Evolutionary conservation across 208 protist species (phyloP).

Genomic region (Acanthamoeba quina): DNA sequence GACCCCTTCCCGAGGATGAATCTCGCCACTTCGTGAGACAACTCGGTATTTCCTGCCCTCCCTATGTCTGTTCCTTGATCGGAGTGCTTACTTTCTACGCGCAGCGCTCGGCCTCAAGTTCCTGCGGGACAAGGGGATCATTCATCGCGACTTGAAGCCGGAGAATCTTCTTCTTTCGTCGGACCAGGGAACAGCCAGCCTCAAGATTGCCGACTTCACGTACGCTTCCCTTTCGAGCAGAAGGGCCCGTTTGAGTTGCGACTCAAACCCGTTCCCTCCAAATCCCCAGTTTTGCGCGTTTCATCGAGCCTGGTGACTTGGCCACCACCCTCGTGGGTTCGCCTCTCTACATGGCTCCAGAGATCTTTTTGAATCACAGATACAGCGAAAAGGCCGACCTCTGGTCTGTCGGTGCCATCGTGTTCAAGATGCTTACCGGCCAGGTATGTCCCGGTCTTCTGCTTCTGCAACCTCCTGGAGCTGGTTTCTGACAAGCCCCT

Average conservation of each 20-base stretch:
- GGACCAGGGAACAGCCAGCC: not conserved
- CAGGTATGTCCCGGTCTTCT: not conserved
- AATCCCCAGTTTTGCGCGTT: constrained; percentile 62
- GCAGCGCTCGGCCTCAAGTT: constrained; percentile 68
- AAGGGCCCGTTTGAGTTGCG: not conserved
- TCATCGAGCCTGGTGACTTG: constrained; percentile 66
- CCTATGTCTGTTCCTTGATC: not conserved
- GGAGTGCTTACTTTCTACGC: not conserved
- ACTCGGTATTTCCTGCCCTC: not conserved
- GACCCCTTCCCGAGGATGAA: constrained; percentile 7
- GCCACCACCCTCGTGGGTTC: constrained; percentile 56
- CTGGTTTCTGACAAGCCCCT: not conserved
- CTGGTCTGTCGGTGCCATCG: constrained; percentile 56
- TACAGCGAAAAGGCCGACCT: constrained; percentile 73
- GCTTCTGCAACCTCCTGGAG: not conserved
- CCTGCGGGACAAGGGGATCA: constrained; percentile 43
- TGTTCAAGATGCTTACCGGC: constrained; percentile 39
- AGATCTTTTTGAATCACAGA: constrained; percentile 45
- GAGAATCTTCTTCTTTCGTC: constrained; percentile 51
- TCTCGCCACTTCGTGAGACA: not conserved
- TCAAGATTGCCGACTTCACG: constrained; percentile 75
- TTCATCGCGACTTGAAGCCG: constrained; percentile 73
- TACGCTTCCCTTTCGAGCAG: not conserved
- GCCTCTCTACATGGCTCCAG: constrained; percentile 69
- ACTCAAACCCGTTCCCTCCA: no score